These are phyloP conservation scores for Pichia sp. DNA, from an alignment of 1,139 yeast species.

Conservation along the genomic window DNA sequence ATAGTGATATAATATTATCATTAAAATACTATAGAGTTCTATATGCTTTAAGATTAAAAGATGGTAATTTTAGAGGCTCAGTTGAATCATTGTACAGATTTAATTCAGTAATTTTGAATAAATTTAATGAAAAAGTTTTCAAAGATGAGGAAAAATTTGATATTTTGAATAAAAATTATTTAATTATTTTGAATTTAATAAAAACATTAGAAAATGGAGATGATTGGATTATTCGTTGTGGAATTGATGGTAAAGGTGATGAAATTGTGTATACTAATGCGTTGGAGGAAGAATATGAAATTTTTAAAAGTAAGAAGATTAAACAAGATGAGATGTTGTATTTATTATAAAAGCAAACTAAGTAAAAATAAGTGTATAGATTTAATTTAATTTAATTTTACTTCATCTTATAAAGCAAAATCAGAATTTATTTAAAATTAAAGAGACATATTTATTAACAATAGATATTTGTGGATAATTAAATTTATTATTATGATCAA, in stretches of 20 bases:
- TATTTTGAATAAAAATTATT: slow-evolving; percentile 27
- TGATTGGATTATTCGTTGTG: slow-evolving; percentile 23
- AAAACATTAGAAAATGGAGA: slow-evolving; percentile 40
- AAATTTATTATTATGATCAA: too few relatives aligned
- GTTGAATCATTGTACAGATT: slow-evolving; percentile 51
- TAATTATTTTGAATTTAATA: slow-evolving; percentile 44
- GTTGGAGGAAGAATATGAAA: slow-evolving; percentile 20
- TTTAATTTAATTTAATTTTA: too few relatives aligned
- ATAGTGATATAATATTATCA: slow-evolving; percentile 21
- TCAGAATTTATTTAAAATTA: too few relatives aligned
- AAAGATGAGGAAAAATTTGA: not conserved
- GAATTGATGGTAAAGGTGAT: slow-evolving; percentile 11
- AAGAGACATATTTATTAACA: too few relatives aligned
- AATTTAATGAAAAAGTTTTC: slow-evolving; percentile 4
- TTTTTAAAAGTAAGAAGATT: not conserved
- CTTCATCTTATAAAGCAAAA: too few relatives aligned
- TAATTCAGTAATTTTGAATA: slow-evolving; percentile 32
- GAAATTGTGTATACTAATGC: slow-evolving; percentile 16
- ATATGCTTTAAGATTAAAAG: slow-evolving; percentile 46
- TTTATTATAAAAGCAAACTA: too few relatives aligned
- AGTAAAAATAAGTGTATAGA: too few relatives aligned
- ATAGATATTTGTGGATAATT: too few relatives aligned
- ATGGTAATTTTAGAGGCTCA: slow-evolving; percentile 48
- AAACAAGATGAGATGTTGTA: not conserved
- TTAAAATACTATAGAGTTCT: slow-evolving; percentile 47